Evolutionary conservation across 2,329 filamentous ascomycete species (phyloP), one percentile per base, ranked within the genome.

Genomic region (Alternaria atra): DNA sequence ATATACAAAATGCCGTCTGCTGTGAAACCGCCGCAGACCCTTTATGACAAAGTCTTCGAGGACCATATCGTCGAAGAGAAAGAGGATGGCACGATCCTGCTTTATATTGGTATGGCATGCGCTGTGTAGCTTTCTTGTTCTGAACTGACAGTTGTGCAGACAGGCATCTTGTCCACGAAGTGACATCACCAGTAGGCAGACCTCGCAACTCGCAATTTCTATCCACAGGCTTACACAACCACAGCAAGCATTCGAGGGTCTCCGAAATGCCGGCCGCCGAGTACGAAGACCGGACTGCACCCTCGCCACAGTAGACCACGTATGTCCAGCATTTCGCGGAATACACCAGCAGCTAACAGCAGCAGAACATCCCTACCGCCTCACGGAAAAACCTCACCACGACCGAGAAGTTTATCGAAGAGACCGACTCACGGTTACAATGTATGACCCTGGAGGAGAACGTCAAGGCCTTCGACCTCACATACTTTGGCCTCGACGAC

Each of bases 31-130:
- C 92, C 92, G 56, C 90, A 90, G 81, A 97, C 94, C 72, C 86
- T 97, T 77, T 98, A 98, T 83, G 94, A 98, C 86, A 98, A 98
- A 89, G 94, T 98, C 81, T 91, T 98, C 74, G 88, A 92, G 73
- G 90, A 90, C 83, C 95, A 99, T 80, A 90, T 98, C 74, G 94
- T 99, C 77, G 92, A 97, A 76, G 91, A 97, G 87, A 92, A 94
- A 86, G 88, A 93, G 57, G 94, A 98, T 82, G 94, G 94, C 81
- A 97, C 94, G 60, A 85, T 96, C 73, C 84, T 97, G 67, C 86
- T 98, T 61, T 98, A 98, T 80, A 98, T 98, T 77, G 93, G 93
- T 93, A 84, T 70, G 88, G 79, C 27, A 44, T 15, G 50, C n/a
- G 42, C 25, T 37, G 34, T 51, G 7, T 8, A 29, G 54, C 17